Conservation (phyloP, 257 asterid genomes). For the Rehmannia glutinosa region DNA sequence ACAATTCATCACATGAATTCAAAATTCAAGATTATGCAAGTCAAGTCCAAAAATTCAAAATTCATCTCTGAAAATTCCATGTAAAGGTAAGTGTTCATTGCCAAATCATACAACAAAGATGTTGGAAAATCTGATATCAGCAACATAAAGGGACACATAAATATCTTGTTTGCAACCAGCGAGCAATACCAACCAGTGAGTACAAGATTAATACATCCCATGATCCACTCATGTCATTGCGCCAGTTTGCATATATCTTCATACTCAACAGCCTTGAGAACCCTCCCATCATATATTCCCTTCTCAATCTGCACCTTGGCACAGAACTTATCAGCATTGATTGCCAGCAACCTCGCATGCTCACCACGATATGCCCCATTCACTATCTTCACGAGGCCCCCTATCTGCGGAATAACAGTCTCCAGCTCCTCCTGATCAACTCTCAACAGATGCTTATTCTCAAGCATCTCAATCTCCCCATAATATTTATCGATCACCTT, state of each 20-base stretch:
- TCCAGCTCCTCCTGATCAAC: constrained; percentile 95
- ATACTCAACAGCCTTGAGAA: constrained; percentile 77
- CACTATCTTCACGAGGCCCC: constrained; percentile 81
- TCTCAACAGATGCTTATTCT: constrained; percentile 77
- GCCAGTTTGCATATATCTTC: constrained; percentile 85
- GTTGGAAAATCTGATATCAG: not conserved
- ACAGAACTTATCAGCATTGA: constrained; percentile 57
- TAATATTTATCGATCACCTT: constrained; percentile 76
- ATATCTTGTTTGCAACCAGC: not conserved
- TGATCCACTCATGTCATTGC: constrained; percentile 18
- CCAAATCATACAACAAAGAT: constrained; percentile 6
- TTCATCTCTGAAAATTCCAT: no score
- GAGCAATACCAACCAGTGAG: no score
- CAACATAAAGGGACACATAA: not conserved
- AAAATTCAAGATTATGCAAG: no score
- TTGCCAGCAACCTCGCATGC: constrained; percentile 58
- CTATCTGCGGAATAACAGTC: constrained; percentile 94
- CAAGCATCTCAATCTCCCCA: constrained; percentile 95
- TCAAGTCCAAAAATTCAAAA: no score
- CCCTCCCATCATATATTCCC: constrained; percentile 86
- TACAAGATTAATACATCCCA: not conserved
- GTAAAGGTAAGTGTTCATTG: not conserved
- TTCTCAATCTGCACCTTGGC: constrained; percentile 88
- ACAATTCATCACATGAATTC: no score
- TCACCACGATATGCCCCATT: constrained; percentile 92